Conservation (phyloP, 2,329 filamentous ascomycete genomes). For the Apiospora koreana region DNA sequence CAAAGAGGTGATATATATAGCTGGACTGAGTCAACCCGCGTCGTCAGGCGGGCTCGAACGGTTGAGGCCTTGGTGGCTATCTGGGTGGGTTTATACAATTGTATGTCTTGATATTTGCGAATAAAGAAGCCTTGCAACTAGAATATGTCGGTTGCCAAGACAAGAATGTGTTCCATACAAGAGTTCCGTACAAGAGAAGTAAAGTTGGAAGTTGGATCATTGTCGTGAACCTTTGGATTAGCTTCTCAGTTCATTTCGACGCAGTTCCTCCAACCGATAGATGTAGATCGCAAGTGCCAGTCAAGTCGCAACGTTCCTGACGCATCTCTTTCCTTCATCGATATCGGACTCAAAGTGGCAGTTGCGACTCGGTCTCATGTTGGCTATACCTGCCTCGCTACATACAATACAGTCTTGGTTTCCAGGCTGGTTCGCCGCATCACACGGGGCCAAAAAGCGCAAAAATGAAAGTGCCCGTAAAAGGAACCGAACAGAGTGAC, state of each 20-base stretch:
- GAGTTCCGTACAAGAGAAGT: too few relatives aligned
- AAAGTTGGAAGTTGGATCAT: too few relatives aligned
- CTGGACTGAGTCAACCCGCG: neutral
- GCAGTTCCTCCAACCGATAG: neutral
- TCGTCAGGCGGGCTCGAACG: neutral
- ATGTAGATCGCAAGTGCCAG: neutral
- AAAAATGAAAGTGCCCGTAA: too few relatives aligned
- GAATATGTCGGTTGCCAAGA: too few relatives aligned
- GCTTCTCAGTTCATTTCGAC: neutral
- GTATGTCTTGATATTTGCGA: too few relatives aligned
- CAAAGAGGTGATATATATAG: neutral
- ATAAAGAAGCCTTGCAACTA: too few relatives aligned
- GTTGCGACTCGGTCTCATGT: neutral
- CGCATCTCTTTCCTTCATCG: neutral
- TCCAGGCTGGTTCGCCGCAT: neutral
- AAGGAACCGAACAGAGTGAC: too few relatives aligned
- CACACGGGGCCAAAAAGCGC: too few relatives aligned
- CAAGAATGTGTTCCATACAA: too few relatives aligned
- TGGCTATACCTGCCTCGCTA: neutral
- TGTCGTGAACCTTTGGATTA: neutral
- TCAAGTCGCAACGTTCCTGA: neutral
- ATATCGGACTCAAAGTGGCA: neutral
- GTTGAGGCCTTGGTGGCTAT: too few relatives aligned
- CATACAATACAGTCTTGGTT: neutral
- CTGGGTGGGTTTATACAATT: too few relatives aligned